These are phyloP conservation scores for Danielozyma ontarioensis DNA, from an alignment of 805 yeast genomes.

Conservation along the genomic window DNA sequence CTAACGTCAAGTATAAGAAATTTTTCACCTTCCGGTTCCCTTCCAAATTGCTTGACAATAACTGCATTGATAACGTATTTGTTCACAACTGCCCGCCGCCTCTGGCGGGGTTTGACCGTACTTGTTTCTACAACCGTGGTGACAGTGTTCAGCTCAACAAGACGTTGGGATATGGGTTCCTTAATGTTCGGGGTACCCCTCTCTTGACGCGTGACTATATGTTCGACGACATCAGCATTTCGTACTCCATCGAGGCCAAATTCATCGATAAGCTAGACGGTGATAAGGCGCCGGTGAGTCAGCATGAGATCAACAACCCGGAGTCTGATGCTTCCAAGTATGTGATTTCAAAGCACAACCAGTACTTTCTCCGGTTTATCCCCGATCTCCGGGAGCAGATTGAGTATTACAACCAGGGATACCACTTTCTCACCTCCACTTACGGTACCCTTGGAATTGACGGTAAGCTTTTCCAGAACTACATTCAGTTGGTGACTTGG, in stretches of 20 bases:
- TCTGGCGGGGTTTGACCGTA: constrained; percentile 34
- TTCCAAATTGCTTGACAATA: constrained; percentile 44
- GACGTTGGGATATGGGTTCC: constrained; percentile 51
- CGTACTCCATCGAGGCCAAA: constrained; percentile 51
- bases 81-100: constrained; percentile 42
- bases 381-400: constrained; percentile 32
- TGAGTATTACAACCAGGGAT: constrained; percentile 18
- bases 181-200: constrained; percentile 48
- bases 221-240: constrained; percentile 40
- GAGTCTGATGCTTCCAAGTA: constrained; percentile 24
- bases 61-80: constrained; percentile 41
- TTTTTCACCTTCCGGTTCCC: constrained; percentile 58
- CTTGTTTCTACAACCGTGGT: constrained; percentile 31
- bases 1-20: constrained; percentile 49
- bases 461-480: constrained; percentile 25
- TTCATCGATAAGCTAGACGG: constrained; percentile 42
- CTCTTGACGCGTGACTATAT: constrained; percentile 44
- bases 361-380: constrained; percentile 34
- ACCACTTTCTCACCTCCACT: constrained; percentile 18
- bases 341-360: constrained; percentile 29
- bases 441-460: constrained; percentile 29
- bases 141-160: constrained; percentile 30
- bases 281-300: constrained; percentile 22
- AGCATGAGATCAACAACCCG: constrained; percentile 34
- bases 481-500: constrained; percentile 28